A percentile compares a stretch with the other conserved stretches of the same genome.
Evolutionary conservation across 305 asterid species (phyloP).

Genomic region (Solanum chacoense): DNA sequence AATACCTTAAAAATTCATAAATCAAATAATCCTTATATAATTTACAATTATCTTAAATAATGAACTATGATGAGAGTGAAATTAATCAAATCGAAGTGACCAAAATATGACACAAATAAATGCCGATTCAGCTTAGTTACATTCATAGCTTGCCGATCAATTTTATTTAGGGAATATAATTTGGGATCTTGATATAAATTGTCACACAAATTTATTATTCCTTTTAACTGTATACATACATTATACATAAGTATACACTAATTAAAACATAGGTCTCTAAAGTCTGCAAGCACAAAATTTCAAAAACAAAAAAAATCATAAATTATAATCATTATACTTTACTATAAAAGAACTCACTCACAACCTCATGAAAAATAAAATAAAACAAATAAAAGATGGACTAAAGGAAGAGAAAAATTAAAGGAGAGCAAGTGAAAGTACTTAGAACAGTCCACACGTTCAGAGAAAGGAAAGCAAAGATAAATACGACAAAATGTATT

Average conservation of each 20-base stretch:
- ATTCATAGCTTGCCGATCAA: neutral
- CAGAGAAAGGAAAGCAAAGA: constrained; percentile 34
- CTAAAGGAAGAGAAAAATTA: neutral
- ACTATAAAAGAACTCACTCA: neutral
- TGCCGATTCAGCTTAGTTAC: neutral
- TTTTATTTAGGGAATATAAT: neutral
- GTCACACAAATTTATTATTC: neutral
- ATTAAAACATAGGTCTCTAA: neutral
- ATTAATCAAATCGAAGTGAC: neutral
- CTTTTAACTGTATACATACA: neutral
- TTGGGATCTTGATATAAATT: neutral
- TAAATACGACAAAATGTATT: constrained; percentile 11
- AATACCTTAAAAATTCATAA: neutral
- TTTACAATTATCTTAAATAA: neutral
- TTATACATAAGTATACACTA: neutral
- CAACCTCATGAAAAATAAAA: neutral
- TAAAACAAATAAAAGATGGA: neutral
- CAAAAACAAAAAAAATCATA: no score
- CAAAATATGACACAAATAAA: neutral
- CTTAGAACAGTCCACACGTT: constrained; percentile 26
- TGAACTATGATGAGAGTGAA: neutral
- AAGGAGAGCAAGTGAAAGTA: neutral
- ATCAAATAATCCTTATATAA: neutral
- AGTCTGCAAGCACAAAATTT: neutral
- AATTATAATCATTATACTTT: neutral